These are phyloP conservation scores for Zalerion maritima DNA, from an alignment of 495 filamentous ascomycete genomes.

Conservation along the genomic window DNA sequence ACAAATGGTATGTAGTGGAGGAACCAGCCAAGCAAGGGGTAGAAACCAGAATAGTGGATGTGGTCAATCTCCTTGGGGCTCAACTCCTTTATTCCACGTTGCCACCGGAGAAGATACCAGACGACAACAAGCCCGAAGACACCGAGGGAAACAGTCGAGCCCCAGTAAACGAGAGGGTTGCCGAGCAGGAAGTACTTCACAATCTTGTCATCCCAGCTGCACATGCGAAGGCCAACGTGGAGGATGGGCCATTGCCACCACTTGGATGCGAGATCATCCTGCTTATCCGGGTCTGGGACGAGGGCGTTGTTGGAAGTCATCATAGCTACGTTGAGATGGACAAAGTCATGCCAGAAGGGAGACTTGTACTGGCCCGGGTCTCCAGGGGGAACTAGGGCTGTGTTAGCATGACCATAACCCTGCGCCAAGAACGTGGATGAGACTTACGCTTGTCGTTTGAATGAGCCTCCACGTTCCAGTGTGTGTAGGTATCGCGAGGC, in stretches of 20 bases:
- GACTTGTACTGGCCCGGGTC: constrained; percentile 91
- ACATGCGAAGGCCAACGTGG: constrained; percentile 92
- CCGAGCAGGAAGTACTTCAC: constrained; percentile 98
- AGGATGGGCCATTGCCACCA: constrained; percentile 99
- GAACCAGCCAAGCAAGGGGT: constrained; percentile 87
- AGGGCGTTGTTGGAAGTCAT: constrained; percentile 99
- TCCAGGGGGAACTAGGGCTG: constrained; percentile 62
- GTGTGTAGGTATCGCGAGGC: constrained; percentile 81
- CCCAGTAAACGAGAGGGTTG: constrained; percentile 95
- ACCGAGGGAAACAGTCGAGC: constrained; percentile 63
- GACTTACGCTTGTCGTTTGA: constrained; percentile 83
- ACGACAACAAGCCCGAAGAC: constrained; percentile 53
- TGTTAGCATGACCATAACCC: constrained; percentile 9
- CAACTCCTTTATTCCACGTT: constrained; percentile 82
- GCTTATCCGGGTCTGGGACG: constrained; percentile 96
- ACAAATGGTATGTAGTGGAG: constrained; percentile 93
- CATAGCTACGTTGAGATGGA: constrained; percentile 98
- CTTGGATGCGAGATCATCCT: constrained; percentile 89
- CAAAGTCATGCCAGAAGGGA: constrained; percentile 89
- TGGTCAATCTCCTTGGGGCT: constrained; percentile 68
- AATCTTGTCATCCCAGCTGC: constrained; percentile 89
- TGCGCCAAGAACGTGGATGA: not conserved
- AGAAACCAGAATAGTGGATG: constrained; percentile 85
- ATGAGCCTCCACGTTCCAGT: constrained; percentile 98
- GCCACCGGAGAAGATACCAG: constrained; percentile 92